Evolutionary conservation across 2,329 filamentous ascomycete species (phyloP), one percentile per base, ranked within the genome.

Genomic region (Bipolaris gigantea): DNA sequence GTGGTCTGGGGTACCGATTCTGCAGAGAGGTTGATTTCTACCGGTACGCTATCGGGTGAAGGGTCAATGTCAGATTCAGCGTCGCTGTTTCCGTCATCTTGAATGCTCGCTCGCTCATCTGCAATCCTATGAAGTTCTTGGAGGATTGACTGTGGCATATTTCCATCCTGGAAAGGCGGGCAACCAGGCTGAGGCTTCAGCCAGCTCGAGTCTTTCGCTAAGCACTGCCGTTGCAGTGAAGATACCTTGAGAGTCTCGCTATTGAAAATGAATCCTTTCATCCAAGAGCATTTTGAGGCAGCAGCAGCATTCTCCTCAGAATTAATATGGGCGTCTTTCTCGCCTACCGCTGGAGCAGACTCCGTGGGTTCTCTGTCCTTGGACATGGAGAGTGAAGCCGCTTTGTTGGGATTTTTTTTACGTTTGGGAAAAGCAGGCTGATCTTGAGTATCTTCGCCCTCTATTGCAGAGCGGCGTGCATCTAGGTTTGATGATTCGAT

Each of bases 141-240:
- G 9, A 78, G 64, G 8, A 73, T 63, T 4, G 63, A 54, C 3
- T 73, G 64, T 4, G 77, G 77, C 15, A 79, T 65, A 53, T 78
- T 78, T 6, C 71, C 70, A 16, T 57, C 48, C 5, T 75, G 74
- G 21, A 76, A 73, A 6, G 56, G 56, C 2, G 59, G 50, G 3
- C 39, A n/a, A 15, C 76, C 76, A 4, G 73, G 65, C 15, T 65
- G 57, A 9, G 75, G 57, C 45, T 65, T 62, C 21, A 60, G 48
- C 65, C 65, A 68, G 34, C 65, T 81, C 15, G 78, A 73, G 5
- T 71, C 56, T 10, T 74, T 66, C 5, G 79, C 75, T 1, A 88
- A 69, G 5, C 87, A 71, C 8, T 72, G 61, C 39, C 69, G 64
- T 60, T 88, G 85, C 15, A 81, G 75, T 23, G 67, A 72, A 2